Conservation (phyloP, 2,329 filamentous ascomycete genomes). For the Aspergillus pseudonomiae region DNA sequence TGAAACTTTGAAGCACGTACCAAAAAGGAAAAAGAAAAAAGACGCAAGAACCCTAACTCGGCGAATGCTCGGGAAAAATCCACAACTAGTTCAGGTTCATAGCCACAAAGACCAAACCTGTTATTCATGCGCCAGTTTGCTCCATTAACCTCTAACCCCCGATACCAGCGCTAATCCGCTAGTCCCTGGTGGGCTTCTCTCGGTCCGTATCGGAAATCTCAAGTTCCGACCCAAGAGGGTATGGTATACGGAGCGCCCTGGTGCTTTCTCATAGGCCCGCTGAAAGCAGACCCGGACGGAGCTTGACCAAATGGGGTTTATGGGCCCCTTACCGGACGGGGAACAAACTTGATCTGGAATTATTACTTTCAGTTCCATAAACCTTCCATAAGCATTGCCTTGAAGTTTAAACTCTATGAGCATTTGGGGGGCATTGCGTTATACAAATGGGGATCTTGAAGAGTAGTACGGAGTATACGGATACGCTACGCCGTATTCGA, state of each 20-base stretch:
- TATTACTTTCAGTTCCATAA: not conserved
- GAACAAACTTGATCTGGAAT: not conserved
- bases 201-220: not conserved
- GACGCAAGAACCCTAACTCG: not conserved
- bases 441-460: not conserved
- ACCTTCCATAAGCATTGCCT: not conserved
- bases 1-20: not conserved
- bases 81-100: not conserved
- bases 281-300: not conserved
- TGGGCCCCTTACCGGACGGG: not conserved
- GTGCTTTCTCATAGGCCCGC: not conserved
- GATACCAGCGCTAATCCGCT: not conserved
- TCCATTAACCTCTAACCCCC: constrained; percentile 14
- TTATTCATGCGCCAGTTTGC: not conserved
- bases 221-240: not conserved
- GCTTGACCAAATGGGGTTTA: not conserved
- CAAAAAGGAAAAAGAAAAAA: not conserved
- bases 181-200: no score
- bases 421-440: not conserved
- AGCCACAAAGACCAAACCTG: not conserved
- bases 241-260: not conserved
- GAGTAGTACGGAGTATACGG: not conserved
- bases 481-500: not conserved
- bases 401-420: not conserved
- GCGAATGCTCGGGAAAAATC: not conserved